Evolutionary conservation across 139 green algal species (phyloP).

Genomic region (Ettlia oleoabundans): DNA sequence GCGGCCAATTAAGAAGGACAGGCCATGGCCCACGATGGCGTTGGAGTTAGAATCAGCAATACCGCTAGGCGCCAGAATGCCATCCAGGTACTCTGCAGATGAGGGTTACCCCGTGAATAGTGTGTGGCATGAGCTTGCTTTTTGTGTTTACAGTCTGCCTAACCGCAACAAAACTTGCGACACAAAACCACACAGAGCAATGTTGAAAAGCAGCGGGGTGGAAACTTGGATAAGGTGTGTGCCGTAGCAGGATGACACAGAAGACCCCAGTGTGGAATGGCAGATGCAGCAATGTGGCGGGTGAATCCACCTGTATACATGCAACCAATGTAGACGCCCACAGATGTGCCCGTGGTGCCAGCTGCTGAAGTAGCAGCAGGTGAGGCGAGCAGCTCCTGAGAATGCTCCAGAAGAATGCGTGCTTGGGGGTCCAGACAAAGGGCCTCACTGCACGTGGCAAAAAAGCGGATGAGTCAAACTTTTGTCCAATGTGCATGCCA

Average conservation of each 20-base stretch:
- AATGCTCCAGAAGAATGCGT: conserved; percentile 67
- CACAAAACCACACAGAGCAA: too few species aligned
- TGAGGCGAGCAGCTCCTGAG: conserved; percentile 31
- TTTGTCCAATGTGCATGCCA: neutral
- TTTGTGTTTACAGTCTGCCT: too few species aligned
- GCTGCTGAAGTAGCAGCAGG: neutral
- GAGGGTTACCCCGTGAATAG: too few species aligned
- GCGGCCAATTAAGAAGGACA: conserved; percentile 57
- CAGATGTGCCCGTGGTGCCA: conserved; percentile 46
- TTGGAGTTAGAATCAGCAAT: neutral
- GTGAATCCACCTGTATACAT: conserved; percentile 49
- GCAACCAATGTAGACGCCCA: conserved; percentile 78
- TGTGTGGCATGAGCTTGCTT: too few species aligned
- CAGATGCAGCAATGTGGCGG: too few species aligned
- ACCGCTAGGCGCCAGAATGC: neutral
- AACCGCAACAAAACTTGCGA: too few species aligned
- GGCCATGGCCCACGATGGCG: conserved; percentile 16
- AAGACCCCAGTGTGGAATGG: too few species aligned
- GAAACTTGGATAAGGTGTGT: too few species aligned
- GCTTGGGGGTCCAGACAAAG: conserved; percentile 77
- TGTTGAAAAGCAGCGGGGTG: too few species aligned
- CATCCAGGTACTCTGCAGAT: conserved; percentile 45
- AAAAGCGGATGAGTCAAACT: neutral
- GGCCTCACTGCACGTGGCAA: conserved; percentile 48
- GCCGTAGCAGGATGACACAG: too few species aligned